These are phyloP conservation scores for Deuterostichococcus epilithicus DNA, from an alignment of 139 green algal genomes.

Conservation along the genomic window DNA sequence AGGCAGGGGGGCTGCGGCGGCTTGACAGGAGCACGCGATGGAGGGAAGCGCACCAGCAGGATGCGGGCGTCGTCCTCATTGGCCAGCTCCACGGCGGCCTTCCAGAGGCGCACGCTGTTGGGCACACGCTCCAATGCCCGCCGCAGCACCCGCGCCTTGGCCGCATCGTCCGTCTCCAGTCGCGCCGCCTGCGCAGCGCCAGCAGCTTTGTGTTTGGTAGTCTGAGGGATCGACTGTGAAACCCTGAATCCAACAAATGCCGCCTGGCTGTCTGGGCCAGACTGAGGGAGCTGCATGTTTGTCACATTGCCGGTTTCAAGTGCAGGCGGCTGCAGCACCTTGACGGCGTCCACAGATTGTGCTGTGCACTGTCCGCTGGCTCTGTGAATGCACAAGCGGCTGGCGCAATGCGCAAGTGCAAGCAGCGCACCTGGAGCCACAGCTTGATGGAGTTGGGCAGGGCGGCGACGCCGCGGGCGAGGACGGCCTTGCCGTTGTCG, in stretches of 20 bases:
- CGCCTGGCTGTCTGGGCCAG: too few relatives aligned
- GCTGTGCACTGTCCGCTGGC: too few relatives aligned
- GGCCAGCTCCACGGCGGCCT: constrained; percentile 91
- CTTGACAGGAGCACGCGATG: too few relatives aligned
- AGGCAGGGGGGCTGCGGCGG: too few relatives aligned
- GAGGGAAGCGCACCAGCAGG: constrained; percentile 28
- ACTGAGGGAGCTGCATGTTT: too few relatives aligned
- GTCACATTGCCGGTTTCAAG: too few relatives aligned
- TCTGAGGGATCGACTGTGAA: too few relatives aligned
- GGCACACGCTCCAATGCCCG: constrained; percentile 88
- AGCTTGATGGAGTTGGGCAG: constrained; percentile 81
- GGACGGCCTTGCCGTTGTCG: constrained; percentile 78
- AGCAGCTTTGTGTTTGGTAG: too few relatives aligned
- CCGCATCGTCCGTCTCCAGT: constrained; percentile 69
- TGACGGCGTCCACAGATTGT: too few relatives aligned
- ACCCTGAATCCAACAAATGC: too few relatives aligned
- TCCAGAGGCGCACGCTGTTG: constrained; percentile 90
- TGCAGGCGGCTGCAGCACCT: too few relatives aligned
- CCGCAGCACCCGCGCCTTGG: constrained; percentile 86
- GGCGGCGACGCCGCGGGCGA: constrained; percentile 82
- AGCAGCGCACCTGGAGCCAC: constrained; percentile 71
- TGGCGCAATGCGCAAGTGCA: not conserved
- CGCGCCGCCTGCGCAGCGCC: constrained; percentile 38
- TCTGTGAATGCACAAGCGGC: too few relatives aligned
- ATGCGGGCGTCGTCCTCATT: constrained; percentile 84